Evolutionary conservation across 1,284 basidiomycete genomes (phyloP).

Genomic region (Mycena sp.): DNA sequence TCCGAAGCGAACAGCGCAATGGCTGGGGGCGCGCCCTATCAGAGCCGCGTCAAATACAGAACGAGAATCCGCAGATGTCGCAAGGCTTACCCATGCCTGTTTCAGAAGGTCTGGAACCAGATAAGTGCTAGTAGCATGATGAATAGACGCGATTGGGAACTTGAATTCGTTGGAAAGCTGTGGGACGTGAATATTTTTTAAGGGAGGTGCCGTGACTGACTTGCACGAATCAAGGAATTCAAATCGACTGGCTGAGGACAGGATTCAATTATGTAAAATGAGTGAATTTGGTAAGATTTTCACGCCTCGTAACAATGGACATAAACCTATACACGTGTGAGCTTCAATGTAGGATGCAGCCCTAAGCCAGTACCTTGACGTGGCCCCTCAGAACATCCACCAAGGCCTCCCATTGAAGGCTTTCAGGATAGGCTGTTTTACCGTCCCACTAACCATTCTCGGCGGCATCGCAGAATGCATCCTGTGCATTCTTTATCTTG

Average conservation of each 20-base stretch:
- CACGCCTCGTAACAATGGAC: slow-evolving; percentile 44
- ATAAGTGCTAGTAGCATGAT: slow-evolving; percentile 21
- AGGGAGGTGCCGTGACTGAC: too few relatives aligned
- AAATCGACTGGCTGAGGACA: slow-evolving; percentile 18
- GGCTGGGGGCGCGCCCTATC: slow-evolving; percentile 61
- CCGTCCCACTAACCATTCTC: slow-evolving; percentile 23
- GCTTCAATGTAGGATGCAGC: neutral
- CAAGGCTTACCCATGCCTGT: slow-evolving; percentile 61
- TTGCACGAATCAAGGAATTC: slow-evolving; percentile 50
- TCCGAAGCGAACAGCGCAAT: slow-evolving; percentile 80
- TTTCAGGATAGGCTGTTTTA: slow-evolving; percentile 52
- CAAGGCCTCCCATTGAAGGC: slow-evolving; percentile 60
- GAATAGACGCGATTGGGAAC: slow-evolving; percentile 51
- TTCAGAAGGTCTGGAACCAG: slow-evolving; percentile 61
- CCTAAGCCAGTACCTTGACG: slow-evolving; percentile 37
- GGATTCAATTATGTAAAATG: neutral
- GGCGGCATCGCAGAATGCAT: slow-evolving; percentile 65
- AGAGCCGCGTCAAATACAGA: too few relatives aligned
- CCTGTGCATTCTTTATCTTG: slow-evolving; percentile 70
- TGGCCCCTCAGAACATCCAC: slow-evolving; percentile 62
- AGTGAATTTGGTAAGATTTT: slow-evolving; percentile 43
- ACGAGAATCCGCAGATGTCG: too few relatives aligned
- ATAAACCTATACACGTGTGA: neutral
- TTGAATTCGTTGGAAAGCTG: slow-evolving; percentile 73
- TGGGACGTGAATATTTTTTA: slow-evolving; percentile 59